Conservation (phyloP, 2,329 filamentous ascomycete species). For the Aspergillus sergii region DNA sequence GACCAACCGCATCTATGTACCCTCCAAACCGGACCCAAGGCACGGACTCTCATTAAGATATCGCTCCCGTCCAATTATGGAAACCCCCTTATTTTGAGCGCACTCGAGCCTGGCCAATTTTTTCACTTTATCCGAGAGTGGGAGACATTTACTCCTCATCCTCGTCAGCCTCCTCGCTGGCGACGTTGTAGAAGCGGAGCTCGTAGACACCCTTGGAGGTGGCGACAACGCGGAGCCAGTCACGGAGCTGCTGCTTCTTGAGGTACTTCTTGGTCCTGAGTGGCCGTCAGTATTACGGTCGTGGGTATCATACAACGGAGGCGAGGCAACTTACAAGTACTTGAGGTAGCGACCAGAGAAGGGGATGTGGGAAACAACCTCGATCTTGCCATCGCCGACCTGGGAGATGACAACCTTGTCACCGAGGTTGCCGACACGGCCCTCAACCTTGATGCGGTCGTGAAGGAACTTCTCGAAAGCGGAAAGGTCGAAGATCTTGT, state of each 20-base stretch:
- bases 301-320: neutral
- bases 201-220: conserved; percentile 98
- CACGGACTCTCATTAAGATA: conserved; percentile 6
- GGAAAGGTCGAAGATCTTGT: conserved; percentile 99
- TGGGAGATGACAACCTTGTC: conserved; percentile 89
- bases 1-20: conserved; percentile 18
- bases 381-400: conserved; percentile 94
- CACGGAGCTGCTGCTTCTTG: conserved; percentile 99
- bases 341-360: conserved; percentile 99
- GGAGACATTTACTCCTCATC: conserved; percentile 84
- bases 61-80: conserved; percentile 10
- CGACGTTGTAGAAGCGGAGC: conserved; percentile 99
- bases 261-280: conserved; percentile 99
- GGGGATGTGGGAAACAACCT: conserved; percentile 95
- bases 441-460: conserved; percentile 99
- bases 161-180: conserved; percentile 96
- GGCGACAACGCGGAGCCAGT: conserved; percentile 99
- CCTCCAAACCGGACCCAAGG: conserved; percentile 13
- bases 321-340: conserved; percentile 78
- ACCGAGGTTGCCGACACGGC: conserved; percentile 96
- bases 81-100: conserved; percentile 16
- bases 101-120: conserved; percentile 1
- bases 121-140: conserved; percentile 5
- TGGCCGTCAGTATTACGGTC: neutral
- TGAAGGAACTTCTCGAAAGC: conserved; percentile 99